Evolutionary conservation across 2,329 filamentous ascomycete genomes (phyloP).

Genomic region (Kalaharituber pfeilii): DNA sequence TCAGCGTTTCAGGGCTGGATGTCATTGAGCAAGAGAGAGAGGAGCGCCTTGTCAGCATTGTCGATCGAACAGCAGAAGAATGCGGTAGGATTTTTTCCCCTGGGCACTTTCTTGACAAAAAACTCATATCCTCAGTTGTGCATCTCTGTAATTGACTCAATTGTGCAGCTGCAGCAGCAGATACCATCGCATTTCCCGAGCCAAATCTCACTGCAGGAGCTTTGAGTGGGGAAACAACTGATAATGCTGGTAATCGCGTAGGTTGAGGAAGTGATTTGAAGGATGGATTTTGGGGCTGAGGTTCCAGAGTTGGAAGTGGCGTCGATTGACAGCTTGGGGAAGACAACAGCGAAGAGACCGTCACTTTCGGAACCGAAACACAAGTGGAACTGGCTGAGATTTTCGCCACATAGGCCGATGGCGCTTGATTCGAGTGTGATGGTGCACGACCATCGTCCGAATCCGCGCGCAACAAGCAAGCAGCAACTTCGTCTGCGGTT

Average conservation of each 20-base stretch:
- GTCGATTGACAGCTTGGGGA: not conserved
- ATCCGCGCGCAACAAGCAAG: not conserved
- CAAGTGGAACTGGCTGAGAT: not conserved
- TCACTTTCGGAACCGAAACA: not conserved
- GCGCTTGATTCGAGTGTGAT: not conserved
- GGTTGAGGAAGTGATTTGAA: constrained; percentile 13
- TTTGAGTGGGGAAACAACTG: constrained; percentile 7
- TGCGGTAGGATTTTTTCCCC: not conserved
- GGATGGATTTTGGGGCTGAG: constrained; percentile 6
- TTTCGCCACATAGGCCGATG: not conserved
- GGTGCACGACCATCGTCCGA: not conserved
- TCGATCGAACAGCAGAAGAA: not conserved
- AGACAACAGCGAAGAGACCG: not conserved
- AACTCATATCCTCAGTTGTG: constrained; percentile 13
- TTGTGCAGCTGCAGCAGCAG: constrained; percentile 7
- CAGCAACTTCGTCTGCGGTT: not conserved
- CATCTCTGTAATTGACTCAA: constrained; percentile 10
- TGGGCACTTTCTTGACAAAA: constrained; percentile 9
- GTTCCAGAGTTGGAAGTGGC: constrained; percentile 11
- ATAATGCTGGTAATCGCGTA: not conserved
- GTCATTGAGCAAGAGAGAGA: constrained; percentile 13
- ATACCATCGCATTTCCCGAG: constrained; percentile 12
- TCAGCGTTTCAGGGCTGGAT: constrained; percentile 3
- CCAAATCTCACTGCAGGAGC: constrained; percentile 17
- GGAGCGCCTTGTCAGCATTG: constrained; percentile 4